Evolutionary conservation across 2,329 filamentous ascomycete genomes (phyloP).

Genomic region (Trichoderma harzianum): DNA sequence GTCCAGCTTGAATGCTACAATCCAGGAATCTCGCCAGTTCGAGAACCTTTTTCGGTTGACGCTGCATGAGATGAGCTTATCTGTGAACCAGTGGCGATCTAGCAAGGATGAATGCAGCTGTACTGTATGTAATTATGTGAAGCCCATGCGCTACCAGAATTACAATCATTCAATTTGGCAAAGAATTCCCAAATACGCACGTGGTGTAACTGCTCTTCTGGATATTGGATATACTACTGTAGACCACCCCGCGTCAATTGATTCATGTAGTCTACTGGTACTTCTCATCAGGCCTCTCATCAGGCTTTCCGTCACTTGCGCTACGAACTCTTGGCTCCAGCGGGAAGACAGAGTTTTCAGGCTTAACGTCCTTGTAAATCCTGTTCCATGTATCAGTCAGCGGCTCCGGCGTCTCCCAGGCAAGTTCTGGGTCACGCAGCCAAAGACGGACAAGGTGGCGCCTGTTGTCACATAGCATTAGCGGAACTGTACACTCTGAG

Average conservation of each 20-base stretch:
- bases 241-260: not conserved
- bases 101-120: not conserved
- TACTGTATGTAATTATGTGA: not conserved
- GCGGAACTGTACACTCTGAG: slow-evolving; percentile 18
- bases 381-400: slow-evolving; percentile 49
- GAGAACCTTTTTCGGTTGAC: not conserved
- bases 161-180: not conserved
- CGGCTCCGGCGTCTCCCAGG: slow-evolving; percentile 45
- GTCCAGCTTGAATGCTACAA: not conserved
- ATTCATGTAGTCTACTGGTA: not conserved
- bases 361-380: slow-evolving; percentile 50
- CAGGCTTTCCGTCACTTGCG: not conserved
- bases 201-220: not conserved
- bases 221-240: not conserved
- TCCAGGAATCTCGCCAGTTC: not conserved
- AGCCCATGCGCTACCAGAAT: not conserved
- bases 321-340: slow-evolving; percentile 42
- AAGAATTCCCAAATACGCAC: not conserved
- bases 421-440: slow-evolving; percentile 47
- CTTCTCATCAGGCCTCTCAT: not conserved
- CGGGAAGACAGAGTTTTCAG: slow-evolving; percentile 53
- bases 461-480: slow-evolving; percentile 21
- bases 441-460: slow-evolving; percentile 50
- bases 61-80: not conserved
- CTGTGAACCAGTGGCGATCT: not conserved